Evolutionary conservation across 768 basidiomycete species (phyloP).

Genomic region (Amyloporia xantha): DNA sequence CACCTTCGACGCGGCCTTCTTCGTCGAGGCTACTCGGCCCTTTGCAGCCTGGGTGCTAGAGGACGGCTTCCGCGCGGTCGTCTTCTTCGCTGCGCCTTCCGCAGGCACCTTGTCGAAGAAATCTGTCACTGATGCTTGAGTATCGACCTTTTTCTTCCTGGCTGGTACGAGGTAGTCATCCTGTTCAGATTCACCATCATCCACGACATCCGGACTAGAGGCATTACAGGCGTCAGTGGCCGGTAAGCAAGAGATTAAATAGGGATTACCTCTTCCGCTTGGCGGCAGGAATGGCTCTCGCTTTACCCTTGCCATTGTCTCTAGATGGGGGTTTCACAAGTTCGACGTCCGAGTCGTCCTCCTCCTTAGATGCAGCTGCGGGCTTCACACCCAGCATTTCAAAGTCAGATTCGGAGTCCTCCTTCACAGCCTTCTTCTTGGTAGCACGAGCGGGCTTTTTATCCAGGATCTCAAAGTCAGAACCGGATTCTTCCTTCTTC

Average conservation of each 20-base stretch:
- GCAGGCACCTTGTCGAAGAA: constrained; percentile 48
- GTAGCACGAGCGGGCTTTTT: constrained; percentile 32
- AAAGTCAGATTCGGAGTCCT: constrained; percentile 39
- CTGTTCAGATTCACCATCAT: constrained; percentile 37
- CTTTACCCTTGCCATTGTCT: constrained; percentile 41
- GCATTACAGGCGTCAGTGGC: background rate
- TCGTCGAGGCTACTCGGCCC: constrained; percentile 40
- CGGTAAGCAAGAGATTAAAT: background rate
- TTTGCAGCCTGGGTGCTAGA: constrained; percentile 10
- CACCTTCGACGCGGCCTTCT: constrained; percentile 42
- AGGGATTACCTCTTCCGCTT: constrained; percentile 64
- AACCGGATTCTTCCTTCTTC: constrained; percentile 38
- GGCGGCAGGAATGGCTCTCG: constrained; percentile 24
- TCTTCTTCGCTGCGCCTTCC: constrained; percentile 29
- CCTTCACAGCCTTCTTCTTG: constrained; percentile 25
- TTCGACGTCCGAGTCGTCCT: constrained; percentile 40
- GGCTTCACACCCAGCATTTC: constrained; percentile 33
- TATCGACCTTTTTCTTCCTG: constrained; percentile 42
- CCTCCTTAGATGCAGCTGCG: constrained; percentile 27
- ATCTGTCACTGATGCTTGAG: constrained; percentile 43
- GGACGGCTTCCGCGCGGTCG: constrained; percentile 20
- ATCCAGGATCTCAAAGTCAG: constrained; percentile 35
- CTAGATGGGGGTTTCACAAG: constrained; percentile 17
- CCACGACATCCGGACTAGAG: constrained; percentile 27
- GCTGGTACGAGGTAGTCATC: constrained; percentile 39